Percentiles rank a stretch among this genome's conserved stretches.
Conservation (phyloP, 1,284 basidiomycete genomes). For the Leccinum griseonigrum region DNA sequence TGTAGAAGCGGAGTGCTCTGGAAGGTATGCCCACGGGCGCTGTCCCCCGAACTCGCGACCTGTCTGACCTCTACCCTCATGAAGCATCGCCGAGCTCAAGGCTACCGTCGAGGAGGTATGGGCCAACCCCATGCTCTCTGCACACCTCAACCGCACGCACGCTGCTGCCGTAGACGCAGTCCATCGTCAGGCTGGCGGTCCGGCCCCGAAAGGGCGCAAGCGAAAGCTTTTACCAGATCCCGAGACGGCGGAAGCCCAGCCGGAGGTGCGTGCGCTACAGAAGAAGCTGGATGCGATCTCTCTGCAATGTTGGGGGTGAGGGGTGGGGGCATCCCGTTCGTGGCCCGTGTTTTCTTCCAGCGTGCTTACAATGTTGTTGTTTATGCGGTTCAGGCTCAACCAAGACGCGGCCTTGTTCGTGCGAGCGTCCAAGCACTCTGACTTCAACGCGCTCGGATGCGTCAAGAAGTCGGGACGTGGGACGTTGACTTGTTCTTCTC, state of each 20-base stretch:
- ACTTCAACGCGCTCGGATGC: constrained; percentile 55
- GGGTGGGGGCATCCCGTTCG: too few relatives aligned
- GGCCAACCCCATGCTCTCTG: constrained; percentile 55
- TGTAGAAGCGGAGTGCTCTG: constrained; percentile 40
- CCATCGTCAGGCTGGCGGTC: constrained; percentile 40
- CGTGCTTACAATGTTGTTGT: too few relatives aligned
- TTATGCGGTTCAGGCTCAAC: constrained; percentile 40
- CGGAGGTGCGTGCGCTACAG: constrained; percentile 47
- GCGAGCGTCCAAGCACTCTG: constrained; percentile 59
- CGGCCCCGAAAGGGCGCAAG: constrained; percentile 42
- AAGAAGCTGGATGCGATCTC: constrained; percentile 46
- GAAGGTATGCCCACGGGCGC: constrained; percentile 32
- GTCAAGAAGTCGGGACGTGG: constrained; percentile 32
- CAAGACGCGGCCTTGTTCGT: constrained; percentile 58
- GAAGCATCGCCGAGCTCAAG: constrained; percentile 57
- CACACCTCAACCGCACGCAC: constrained; percentile 53
- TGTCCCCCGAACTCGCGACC: neutral
- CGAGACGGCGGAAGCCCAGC: constrained; percentile 32
- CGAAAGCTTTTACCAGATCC: constrained; percentile 38
- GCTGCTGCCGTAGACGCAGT: constrained; percentile 47
- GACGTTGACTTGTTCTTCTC: constrained; percentile 6
- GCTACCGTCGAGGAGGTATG: constrained; percentile 46
- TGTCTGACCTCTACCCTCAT: neutral
- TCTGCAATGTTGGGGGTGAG: constrained; percentile 59
- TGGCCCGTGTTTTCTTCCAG: too few relatives aligned